Evolutionary conservation across 2,329 filamentous ascomycete species (phyloP).

Genomic region (Trichophyton rubrum): DNA sequence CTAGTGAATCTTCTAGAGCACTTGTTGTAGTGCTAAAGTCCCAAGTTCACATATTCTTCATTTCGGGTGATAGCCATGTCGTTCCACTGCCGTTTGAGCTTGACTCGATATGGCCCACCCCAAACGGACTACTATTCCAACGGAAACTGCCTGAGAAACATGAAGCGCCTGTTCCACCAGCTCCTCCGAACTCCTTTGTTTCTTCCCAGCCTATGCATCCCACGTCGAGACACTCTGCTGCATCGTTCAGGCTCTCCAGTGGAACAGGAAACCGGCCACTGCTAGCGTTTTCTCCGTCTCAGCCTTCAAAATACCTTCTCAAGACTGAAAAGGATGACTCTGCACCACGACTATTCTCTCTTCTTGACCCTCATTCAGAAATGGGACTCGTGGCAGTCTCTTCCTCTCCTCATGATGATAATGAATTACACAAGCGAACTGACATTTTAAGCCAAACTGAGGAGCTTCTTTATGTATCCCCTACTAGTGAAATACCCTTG

Average conservation of each 20-base stretch:
- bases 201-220: slow-evolving; percentile 47
- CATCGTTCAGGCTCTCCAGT: slow-evolving; percentile 24
- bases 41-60: slow-evolving; percentile 85
- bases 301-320: slow-evolving; percentile 46
- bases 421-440: slow-evolving; percentile 22
- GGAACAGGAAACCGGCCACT: slow-evolving; percentile 34
- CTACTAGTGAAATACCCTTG: slow-evolving; percentile 39
- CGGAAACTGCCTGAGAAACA: slow-evolving; percentile 47
- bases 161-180: slow-evolving; percentile 30
- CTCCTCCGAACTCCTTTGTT: slow-evolving; percentile 73
- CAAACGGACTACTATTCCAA: slow-evolving; percentile 74
- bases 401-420: slow-evolving; percentile 21
- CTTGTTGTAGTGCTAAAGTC: slow-evolving; percentile 85
- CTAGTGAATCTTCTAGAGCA: slow-evolving; percentile 41
- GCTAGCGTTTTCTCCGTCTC: slow-evolving; percentile 38
- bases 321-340: slow-evolving; percentile 44
- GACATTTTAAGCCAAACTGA: slow-evolving; percentile 63
- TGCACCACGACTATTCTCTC: slow-evolving; percentile 56
- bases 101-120: slow-evolving; percentile 70
- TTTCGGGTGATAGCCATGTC: slow-evolving; percentile 75
- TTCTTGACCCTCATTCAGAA: slow-evolving; percentile 77
- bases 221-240: slow-evolving; percentile 24
- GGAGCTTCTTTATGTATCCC: slow-evolving; percentile 71
- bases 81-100: slow-evolving; percentile 92
- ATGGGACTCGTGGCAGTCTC: slow-evolving; percentile 65